Conservation (phyloP, 2,329 filamentous ascomycete genomes). For the Ophiostoma australiae region DNA sequence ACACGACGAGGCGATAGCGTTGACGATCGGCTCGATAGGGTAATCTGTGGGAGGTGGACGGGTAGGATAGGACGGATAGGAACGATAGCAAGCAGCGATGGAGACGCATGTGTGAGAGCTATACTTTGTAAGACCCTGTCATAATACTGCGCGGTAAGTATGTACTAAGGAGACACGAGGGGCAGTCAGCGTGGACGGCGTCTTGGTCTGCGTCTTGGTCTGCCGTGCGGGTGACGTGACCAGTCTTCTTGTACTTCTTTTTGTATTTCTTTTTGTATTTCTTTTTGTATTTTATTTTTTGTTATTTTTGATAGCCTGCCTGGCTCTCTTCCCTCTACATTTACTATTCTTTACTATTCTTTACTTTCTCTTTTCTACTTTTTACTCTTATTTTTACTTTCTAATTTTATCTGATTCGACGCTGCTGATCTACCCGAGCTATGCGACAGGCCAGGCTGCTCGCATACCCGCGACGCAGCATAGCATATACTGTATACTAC, state of each 20-base stretch:
- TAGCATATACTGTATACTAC: neutral
- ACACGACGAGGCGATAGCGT: neutral
- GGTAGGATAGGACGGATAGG: neutral
- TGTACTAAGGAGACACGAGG: neutral
- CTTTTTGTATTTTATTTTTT: neutral
- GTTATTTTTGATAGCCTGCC: too few species aligned
- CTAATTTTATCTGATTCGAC: neutral
- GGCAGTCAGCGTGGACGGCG: neutral
- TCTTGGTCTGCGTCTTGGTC: neutral
- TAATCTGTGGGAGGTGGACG: neutral
- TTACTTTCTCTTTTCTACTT: neutral
- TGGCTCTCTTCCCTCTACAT: too few species aligned
- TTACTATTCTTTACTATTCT: neutral
- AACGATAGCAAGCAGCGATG: neutral
- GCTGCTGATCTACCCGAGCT: neutral
- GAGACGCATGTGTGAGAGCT: neutral
- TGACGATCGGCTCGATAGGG: constrained; percentile 7
- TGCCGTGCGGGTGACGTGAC: neutral
- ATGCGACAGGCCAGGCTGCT: neutral
- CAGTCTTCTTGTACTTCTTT: too few species aligned
- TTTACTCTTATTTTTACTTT: neutral
- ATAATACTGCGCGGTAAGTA: too few species aligned
- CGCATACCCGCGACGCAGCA: neutral
- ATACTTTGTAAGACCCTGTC: too few species aligned
- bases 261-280: neutral